These are phyloP conservation scores for Licmophora abbreviata DNA, from an alignment of 108 stramenopile species.

Conservation along the genomic window DNA sequence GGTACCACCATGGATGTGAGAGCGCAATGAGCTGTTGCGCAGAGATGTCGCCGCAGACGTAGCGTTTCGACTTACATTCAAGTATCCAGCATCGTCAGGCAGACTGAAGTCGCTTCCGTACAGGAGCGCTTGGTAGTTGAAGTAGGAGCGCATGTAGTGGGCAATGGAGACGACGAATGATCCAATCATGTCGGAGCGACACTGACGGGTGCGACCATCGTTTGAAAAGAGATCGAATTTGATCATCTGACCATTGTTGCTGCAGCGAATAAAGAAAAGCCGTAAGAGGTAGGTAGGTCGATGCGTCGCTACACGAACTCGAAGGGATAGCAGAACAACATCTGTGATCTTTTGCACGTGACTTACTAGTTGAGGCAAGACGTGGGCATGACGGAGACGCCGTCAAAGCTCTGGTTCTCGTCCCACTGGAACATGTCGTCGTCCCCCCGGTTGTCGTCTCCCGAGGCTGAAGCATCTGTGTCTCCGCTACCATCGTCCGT, in stretches of 20 bases:
- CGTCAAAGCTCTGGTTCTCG: slow-evolving; percentile 56
- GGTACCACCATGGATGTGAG: not conserved
- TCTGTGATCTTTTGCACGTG: not conserved
- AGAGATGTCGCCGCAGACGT: not conserved
- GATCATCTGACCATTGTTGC: slow-evolving; percentile 87
- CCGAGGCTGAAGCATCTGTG: slow-evolving; percentile 11
- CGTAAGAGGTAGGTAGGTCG: not conserved
- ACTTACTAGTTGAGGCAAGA: slow-evolving; percentile 88
- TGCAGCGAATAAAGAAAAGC: slow-evolving; percentile 14
- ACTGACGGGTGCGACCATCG: slow-evolving; percentile 43
- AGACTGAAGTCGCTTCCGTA: slow-evolving; percentile 62
- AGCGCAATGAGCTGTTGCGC: not conserved
- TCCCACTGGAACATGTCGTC: slow-evolving; percentile 34
- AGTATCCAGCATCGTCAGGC: slow-evolving; percentile 70
- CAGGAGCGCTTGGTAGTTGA: slow-evolving; percentile 72
- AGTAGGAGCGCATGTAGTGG: slow-evolving; percentile 86
- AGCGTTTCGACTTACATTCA: slow-evolving; percentile 43
- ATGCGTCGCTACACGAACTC: not conserved
- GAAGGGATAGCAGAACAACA: not conserved
- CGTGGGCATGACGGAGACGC: slow-evolving; percentile 69
- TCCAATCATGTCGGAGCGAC: slow-evolving; percentile 67
- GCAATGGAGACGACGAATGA: slow-evolving; percentile 86
- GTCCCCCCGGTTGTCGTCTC: slow-evolving; percentile 19
- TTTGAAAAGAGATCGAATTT: slow-evolving; percentile 77
- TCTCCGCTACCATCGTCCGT: slow-evolving; percentile 14